Evolutionary conservation across 1,284 basidiomycete species (phyloP), one percentile per base, ranked within the genome.

Genomic region (Mycosarcoma mackinlayi): DNA sequence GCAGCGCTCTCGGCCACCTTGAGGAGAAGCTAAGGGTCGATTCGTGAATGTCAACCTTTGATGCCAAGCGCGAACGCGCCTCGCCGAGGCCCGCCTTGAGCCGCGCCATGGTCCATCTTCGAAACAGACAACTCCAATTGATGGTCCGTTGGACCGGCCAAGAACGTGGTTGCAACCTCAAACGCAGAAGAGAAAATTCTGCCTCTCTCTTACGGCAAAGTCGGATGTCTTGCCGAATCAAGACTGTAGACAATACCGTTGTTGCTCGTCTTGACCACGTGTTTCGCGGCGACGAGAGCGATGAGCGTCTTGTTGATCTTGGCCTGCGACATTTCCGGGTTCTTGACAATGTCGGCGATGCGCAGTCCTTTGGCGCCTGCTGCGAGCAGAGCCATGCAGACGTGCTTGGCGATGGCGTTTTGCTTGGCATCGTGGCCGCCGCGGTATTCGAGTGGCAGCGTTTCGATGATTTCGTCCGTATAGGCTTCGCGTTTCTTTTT

Each of bases 291-390:
- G 1, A 94, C 92, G 1, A 96, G 85, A 1, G 93, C 92, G 56
- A 96, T 93, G 28, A 97, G 86, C 72, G 92, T 93, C 83, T 94
- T 95, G 84, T 96, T 95, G 39, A 93, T 93, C 33, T 90, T 87
- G 6, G 92, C 91, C 84, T 94, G 92, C 44, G 89, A 90, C 42
- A 94, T 86, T 59, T 93, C 92, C 0, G 92, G 92, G 1, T 89
- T 88, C 46, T 86, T 87, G 66, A 93, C 87, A 49, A 96, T 86
- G 47, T 93, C 91, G 35, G 87, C 84, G 35, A 94, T 64, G 11
- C 79, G 48, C n/a, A 78, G 34, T 6, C 80, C 80, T 11, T 62
- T 53, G 18, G 42, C 31, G 6, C 74, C 73, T 3, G 75, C 71
- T 1, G 78, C 75, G 28, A 81, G 51, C 7, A 82, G 63, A 4